Evolutionary conservation across 2,329 filamentous ascomycete species (phyloP), one percentile per base, ranked within the genome.

Genomic region (Arachnomyces sp.): DNA sequence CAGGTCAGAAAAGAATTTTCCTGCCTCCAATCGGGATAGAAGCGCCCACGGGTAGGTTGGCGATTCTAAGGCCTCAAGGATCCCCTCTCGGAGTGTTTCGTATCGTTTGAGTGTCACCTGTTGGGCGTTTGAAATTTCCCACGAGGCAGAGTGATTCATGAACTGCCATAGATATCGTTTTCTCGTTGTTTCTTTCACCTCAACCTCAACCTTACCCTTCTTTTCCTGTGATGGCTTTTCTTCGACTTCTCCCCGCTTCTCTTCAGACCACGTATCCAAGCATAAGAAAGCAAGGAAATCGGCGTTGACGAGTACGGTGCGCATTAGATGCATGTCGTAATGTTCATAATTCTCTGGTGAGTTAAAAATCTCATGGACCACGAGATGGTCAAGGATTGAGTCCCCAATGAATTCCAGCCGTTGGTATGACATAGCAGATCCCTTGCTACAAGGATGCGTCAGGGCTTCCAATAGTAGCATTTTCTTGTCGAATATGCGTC

Each of bases 321-420:
- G 81, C 41, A 90, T 66, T 2, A 79, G 65, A 50, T 94, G 87
- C 77, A 96, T 85, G n/a, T 74, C 64, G 36, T 68, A 63, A 36
- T 76, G 74, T 2, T 67, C 58, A 8, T 76, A 60, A 2, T 70
- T 55, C 2, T 59, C 56, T 0, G 77, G 48, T 8, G 57, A 55
- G 2, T 56, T 53, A 57, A 76, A 83, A 4, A 90, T 63, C n/a
- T 64, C 69, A 0, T 65, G 67, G 6, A 85, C 78, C 36, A 95
- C 67, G 40, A 94, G 67, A 50, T 79, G 74, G 60, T 96, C 90
- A 0, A 96, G 75, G 2, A 95, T 69, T 0, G 87, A 77, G 51
- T 96, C 90, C 1, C 90, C 90, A 0, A 95, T 66, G 52, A 92
- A 94, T 55, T 95, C 90, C 1, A 95, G 73, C 0, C 88, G 76